Conservation (phyloP, 805 yeast genomes). For the Schwanniomyces vanrijiae region DNA sequence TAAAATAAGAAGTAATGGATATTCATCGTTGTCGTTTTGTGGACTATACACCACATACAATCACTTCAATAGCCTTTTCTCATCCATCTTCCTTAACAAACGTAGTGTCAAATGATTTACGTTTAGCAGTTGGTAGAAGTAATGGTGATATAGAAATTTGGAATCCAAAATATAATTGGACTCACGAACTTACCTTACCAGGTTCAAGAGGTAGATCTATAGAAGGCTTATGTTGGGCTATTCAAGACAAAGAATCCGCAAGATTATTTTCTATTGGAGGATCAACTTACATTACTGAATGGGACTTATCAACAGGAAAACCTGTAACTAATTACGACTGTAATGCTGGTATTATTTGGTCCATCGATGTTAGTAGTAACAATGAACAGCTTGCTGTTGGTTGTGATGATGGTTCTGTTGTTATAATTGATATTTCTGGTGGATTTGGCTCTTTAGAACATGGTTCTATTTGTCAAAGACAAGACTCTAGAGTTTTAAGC, state of each 20-base stretch:
- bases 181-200: conserved; percentile 65
- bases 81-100: conserved; percentile 47
- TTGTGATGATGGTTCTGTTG: conserved; percentile 93
- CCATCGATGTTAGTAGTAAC: conserved; percentile 62
- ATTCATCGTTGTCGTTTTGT: conserved; percentile 91
- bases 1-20: conserved; percentile 45
- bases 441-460: conserved; percentile 84
- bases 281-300: conserved; percentile 85
- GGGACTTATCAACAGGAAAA: conserved; percentile 76
- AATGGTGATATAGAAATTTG: conserved; percentile 96
- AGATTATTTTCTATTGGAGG: conserved; percentile 94
- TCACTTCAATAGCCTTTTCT: conserved; percentile 80
- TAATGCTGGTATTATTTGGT: conserved; percentile 94
- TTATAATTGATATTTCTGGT: conserved; percentile 78
- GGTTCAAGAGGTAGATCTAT: conserved; percentile 85
- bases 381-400: conserved; percentile 79
- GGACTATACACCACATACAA: conserved; percentile 81
- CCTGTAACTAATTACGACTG: conserved; percentile 81
- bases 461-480: conserved; percentile 74
- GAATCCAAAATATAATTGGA: conserved; percentile 85
- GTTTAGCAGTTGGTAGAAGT: conserved; percentile 88
- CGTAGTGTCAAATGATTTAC: conserved; percentile 48
- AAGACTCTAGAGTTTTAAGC: conserved; percentile 76
- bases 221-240: conserved; percentile 86
- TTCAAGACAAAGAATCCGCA: conserved; percentile 46